Base-by-base conservation (phyloP, 2,329 filamentous ascomycete species). In the Xylariaceae sp. region DNA sequence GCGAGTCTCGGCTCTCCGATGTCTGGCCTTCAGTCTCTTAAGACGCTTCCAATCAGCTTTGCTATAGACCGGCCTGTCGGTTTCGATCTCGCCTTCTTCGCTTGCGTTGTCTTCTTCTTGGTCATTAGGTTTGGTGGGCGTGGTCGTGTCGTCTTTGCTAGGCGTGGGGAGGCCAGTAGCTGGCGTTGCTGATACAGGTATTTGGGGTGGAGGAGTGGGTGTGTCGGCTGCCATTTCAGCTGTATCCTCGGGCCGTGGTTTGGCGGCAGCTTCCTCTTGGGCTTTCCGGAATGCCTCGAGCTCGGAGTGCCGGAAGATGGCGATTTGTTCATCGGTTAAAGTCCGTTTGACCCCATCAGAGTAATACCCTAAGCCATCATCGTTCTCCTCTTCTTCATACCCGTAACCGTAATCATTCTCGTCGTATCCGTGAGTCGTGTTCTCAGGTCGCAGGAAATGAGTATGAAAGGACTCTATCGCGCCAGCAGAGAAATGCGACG, bases 281-380 rank as follows among this genome's bases (percentile, higher is more conserved):
- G 75, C 71, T 50, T 80, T 79, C 21, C 87, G 71, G 32, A 95
- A 70, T 11, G 79, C 68, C 60, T 93, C 83, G 19, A 95, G 77
- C 65, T 97, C 92, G 2, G 87, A 92, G 62, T 94, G 88, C 50
- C 91, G 79, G 64, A 96, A 96, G 50, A 95, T 92, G 42, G 81
- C 80, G 55, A 96, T 88, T 70, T 96, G 88, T 56, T 90, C 87
- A 60, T 96, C 88, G 8, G 91, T 96, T 57, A 97, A 73, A 16
- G 90, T 95, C 33, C 92, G 85, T 63, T 93, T 93, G 50, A 83
- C 80, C 3, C 92, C 91, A 60, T 97, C 91, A 1, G 79, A 67
- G 56, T 97, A 97, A 65, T 88, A 92, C 16, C 90, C 92, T 14
- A 96, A 72, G 1, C 70, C 80, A 59, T 88, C 85, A 32, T 83